A percentile compares a stretch with the other conserved stretches of the same genome.
Conservation (phyloP, 78 protist species). For the Dictyostelium firmibasis region DNA sequence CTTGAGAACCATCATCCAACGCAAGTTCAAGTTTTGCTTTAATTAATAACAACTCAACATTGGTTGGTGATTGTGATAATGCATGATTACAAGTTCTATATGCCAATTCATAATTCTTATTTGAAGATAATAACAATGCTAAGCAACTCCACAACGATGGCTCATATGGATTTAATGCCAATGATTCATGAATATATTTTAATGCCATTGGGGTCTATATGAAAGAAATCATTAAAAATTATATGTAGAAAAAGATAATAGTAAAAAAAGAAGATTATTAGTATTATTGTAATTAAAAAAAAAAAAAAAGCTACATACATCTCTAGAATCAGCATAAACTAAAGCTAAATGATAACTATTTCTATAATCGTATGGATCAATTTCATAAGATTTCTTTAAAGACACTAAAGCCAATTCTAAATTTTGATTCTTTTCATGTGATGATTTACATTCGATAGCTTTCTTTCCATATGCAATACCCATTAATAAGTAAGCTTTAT, state of each 20-base stretch:
- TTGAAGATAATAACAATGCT: constrained; percentile 36
- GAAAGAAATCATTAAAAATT: neutral
- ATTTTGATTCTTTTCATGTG: constrained; percentile 45
- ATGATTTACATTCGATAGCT: constrained; percentile 55
- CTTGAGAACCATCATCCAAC: constrained; percentile 66
- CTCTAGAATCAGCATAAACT: constrained; percentile 54
- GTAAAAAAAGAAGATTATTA: too few species aligned
- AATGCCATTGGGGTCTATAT: constrained; percentile 22
- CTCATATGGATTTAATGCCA: constrained; percentile 38
- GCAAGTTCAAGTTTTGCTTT: constrained; percentile 71
- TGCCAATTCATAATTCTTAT: constrained; percentile 58
- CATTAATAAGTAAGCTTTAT: constrained; percentile 37
- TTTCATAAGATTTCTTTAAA: constrained; percentile 9
- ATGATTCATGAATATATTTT: constrained; percentile 51
- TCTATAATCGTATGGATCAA: constrained; percentile 44
- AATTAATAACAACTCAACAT: constrained; percentile 51
- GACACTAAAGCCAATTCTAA: neutral
- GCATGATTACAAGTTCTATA: constrained; percentile 67
- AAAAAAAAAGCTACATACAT: neutral
- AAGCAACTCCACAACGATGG: constrained; percentile 49
- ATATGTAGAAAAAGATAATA: neutral
- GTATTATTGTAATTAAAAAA: too few species aligned
- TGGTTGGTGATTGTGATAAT: constrained; percentile 44
- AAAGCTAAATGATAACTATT: constrained; percentile 52
- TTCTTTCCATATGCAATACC: constrained; percentile 64